Base-by-base conservation (phyloP, 2,329 filamentous ascomycete genomes). In the Arthrocladium fulminans region DNA sequence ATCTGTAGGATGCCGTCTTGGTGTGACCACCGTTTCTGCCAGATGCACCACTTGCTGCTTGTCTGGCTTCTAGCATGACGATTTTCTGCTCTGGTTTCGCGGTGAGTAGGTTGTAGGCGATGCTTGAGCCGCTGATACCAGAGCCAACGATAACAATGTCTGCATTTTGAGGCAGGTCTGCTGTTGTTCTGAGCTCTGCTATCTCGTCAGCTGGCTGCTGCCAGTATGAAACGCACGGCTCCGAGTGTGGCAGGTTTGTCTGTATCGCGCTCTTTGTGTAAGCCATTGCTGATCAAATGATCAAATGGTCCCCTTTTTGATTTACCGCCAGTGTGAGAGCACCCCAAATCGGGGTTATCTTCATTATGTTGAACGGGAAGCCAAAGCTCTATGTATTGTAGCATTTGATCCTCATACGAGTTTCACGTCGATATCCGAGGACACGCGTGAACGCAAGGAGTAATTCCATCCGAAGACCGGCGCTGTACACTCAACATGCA, bases 1-100 rank as follows among this genome's bases (percentile, higher is more conserved):
- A 70, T 20, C 73, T 73, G 59, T 75, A 75, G 17, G 67, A 67
- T 10, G 70, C 71, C 22, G 68, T 67, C 60, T 75, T 75, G 3
- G 72, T 75, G 48, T 75, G 72, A 1, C 70, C 71, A 17, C 71
- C 65, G 57, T 67, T 67, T 9, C 65, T 58, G 2, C 65, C 65
- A 1, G 65, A 67, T 1, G 65, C 65, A 13, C 65, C 65, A 5
- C 63, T 66, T 29, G 63, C 64, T 2, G 66, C 56, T 6, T 59
- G 54, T 12, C 65, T 59, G 9, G 65, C 64, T 55, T 67, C 65
- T 1, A 67, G 54, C 3, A 67, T 57, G 2, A 59, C 60, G 15
- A 67, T 57, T 0, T 52, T 60, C 7, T 58, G 55, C 9, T 53
- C 47, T 0, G 58, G 55, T 20, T 62, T 54, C 19, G 51, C 42